Evolutionary conservation across 176 grass and related monocot species (phyloP).

Genomic region (Oryza longistaminata): DNA sequence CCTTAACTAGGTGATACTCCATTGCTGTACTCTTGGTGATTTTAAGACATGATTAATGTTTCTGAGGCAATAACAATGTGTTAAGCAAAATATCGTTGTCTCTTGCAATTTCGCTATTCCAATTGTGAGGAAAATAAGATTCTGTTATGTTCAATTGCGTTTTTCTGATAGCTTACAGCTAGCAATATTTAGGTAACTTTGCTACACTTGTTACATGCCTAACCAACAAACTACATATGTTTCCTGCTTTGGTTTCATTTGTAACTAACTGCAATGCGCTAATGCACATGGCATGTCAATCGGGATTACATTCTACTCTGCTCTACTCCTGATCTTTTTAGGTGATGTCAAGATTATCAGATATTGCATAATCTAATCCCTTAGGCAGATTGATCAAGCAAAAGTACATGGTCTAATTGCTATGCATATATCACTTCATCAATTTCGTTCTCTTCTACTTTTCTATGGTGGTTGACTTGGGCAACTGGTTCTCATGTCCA

Average conservation of each 20-base stretch:
- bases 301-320: not conserved
- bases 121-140: not conserved
- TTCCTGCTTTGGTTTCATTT: not conserved
- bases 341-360: not conserved
- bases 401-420: not conserved
- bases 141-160: not conserved
- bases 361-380: not conserved
- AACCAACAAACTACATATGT: not conserved
- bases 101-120: not conserved
- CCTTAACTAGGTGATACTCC: conserved; percentile 34
- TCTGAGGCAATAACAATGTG: not conserved
- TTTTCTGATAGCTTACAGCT: not conserved
- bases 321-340: not conserved
- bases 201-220: not conserved
- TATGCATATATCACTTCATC: not conserved
- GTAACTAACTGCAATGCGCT: not conserved
- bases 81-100: not conserved
- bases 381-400: not conserved
- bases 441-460: not conserved
- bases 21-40: not conserved
- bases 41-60: not conserved
- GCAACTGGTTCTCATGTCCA: too few species aligned
- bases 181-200: not conserved
- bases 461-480: not conserved
- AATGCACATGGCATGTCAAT: not conserved